These are phyloP conservation scores for Ustilago loliicola DNA, from an alignment of 1,284 basidiomycete species.

Conservation along the genomic window DNA sequence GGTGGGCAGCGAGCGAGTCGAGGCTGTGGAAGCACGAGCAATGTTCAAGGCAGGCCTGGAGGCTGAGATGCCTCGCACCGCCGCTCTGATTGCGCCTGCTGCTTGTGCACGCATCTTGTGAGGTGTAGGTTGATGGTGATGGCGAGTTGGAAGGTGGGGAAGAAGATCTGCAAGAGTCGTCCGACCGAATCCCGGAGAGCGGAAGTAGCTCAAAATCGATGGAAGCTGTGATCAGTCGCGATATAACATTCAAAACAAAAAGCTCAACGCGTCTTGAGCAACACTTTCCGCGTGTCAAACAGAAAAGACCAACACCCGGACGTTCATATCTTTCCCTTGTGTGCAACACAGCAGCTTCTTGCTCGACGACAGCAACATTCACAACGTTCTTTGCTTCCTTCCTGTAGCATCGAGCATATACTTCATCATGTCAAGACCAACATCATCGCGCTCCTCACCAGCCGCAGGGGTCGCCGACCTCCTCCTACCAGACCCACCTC, in stretches of 20 bases:
- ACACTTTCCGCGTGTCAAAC: conserved; percentile 4
- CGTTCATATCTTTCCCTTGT: background rate
- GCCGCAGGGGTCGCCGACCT: conserved; percentile 19
- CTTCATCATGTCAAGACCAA: conserved; percentile 21
- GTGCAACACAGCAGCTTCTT: conserved; percentile 11
- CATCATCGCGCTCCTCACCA: conserved; percentile 35
- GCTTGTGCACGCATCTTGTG: conserved; percentile 19
- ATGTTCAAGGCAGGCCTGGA: background rate
- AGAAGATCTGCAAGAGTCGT: conserved; percentile 1
- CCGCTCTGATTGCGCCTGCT: conserved; percentile 1
- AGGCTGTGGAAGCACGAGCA: background rate
- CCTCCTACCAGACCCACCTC: conserved; percentile 35
- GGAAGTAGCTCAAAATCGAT: background rate
- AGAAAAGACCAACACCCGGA: conserved; percentile 22
- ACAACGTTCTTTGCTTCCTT: background rate
- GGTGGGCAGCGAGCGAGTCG: background rate
- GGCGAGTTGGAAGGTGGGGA: background rate
- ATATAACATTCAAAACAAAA: background rate
- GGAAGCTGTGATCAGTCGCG: background rate
- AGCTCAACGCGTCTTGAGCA: conserved; percentile 15
- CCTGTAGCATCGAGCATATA: conserved; percentile 8
- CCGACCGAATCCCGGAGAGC: background rate
- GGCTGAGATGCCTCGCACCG: background rate
- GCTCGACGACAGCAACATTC: background rate
- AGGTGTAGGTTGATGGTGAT: background rate